Evolutionary conservation across 2,329 filamentous ascomycete species (phyloP), one percentile per base, ranked within the genome.

Genomic region (Arthrobotrys musiformis): DNA sequence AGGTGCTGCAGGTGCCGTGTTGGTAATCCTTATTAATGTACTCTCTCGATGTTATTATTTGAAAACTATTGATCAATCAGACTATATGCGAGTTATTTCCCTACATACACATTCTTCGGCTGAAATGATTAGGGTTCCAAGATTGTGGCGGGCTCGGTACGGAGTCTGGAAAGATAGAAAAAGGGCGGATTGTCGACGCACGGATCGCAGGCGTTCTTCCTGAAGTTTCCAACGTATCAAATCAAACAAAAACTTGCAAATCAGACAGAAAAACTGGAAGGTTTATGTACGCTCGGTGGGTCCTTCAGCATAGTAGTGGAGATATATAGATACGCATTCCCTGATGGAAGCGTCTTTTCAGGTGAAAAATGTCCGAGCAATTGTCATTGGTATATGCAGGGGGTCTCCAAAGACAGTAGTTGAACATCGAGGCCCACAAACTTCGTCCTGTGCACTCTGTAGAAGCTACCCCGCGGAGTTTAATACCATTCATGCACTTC

Each of bases 181-280:
- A 42, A 50, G 28, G 62, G 24, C n/a, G 17, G 50, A 28, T 24
- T 56, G 35, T 50, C 48, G 54, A 44, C 66, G 66, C 54, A 70
- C 66, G 66, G 66, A 70, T 70, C 2, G 52, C 44, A 48, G 54
- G 54, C 54, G 42, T 61, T 70, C 42, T 68, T 58, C 63, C 37
- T 50, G 52, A 69, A 28, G 40, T 44, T 60, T 60, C 28, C 50
- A 35, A 69, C 9, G 52, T 69, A 69, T 50, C 37, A 60, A 48
- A 48, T 15, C 15, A 44, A 48, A 42, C 19, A 15, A 42, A 69
- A 46, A 60, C 35, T n/a, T 17, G 52, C 50, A 69, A 42, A 48
- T 30, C 37, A 48, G 26, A 54, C 19, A 40, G 30, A 46, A 60
- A 19, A 24, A 42, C n/a, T 2, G 37, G 24, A 26, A 54, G 48